These are phyloP conservation scores for Alternaria viburni DNA, from an alignment of 2,329 filamentous ascomycete species.

Conservation along the genomic window DNA sequence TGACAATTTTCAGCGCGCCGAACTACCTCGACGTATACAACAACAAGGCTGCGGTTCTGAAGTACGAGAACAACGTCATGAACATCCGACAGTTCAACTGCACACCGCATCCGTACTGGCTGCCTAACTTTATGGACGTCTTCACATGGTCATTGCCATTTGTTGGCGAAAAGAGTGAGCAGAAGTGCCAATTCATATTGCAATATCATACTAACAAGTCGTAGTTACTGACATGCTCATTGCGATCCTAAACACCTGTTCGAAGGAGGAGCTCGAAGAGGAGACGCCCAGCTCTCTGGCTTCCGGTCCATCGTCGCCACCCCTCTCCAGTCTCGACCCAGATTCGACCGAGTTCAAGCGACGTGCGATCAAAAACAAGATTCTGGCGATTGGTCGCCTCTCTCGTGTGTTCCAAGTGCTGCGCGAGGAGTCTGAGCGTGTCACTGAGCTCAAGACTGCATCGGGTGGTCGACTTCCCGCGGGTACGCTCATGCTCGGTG, in stretches of 20 bases:
- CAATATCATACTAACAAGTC: constrained; percentile 21
- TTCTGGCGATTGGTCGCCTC: constrained; percentile 92
- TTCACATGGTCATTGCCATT: constrained; percentile 99
- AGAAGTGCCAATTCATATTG: background rate
- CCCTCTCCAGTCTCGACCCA: constrained; percentile 69
- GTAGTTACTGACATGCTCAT: constrained; percentile 95
- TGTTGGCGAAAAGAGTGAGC: constrained; percentile 83
- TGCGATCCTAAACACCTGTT: constrained; percentile 96
- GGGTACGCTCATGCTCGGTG: constrained; percentile 95
- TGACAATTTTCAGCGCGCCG: constrained; percentile 99
- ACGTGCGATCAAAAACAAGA: constrained; percentile 99
- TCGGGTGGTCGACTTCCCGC: constrained; percentile 90
- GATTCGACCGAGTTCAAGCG: constrained; percentile 94
- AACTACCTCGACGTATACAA: constrained; percentile 99
- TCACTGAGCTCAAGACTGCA: constrained; percentile 97
- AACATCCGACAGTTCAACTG: constrained; percentile 99
- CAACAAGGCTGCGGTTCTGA: constrained; percentile 98
- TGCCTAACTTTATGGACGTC: constrained; percentile 99
- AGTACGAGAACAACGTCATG: constrained; percentile 99
- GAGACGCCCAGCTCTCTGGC: constrained; percentile 78
- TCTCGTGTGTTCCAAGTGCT: constrained; percentile 98
- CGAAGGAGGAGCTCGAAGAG: constrained; percentile 94
- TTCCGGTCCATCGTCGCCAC: constrained; percentile 77
- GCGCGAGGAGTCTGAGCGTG: constrained; percentile 94
- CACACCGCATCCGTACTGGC: constrained; percentile 98